A percentile compares a stretch with the other conserved stretches of the same genome.
Conservation (phyloP, 257 asterid genomes). For the Avicennia marina region DNA sequence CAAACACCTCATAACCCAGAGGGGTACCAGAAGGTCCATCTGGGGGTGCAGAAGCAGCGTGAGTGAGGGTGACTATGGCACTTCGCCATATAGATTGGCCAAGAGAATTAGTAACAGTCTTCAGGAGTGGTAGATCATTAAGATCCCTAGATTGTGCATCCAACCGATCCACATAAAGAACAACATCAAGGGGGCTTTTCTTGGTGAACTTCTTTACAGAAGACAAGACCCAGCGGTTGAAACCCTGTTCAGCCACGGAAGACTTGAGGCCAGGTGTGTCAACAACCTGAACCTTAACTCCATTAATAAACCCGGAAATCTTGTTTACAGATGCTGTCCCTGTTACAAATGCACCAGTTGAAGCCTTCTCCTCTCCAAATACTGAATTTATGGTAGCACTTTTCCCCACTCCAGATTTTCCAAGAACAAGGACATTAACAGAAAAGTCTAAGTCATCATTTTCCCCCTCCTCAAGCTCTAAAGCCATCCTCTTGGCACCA, state of each 20-base stretch:
- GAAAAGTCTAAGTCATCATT: slow-evolving; percentile 63
- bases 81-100: slow-evolving; percentile 82
- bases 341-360: slow-evolving; percentile 62
- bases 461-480: slow-evolving; percentile 63
- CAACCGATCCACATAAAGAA: slow-evolving; percentile 83
- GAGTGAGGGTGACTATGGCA: slow-evolving; percentile 84
- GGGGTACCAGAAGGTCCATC: slow-evolving; percentile 91
- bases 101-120: slow-evolving; percentile 57
- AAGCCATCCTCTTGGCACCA: slow-evolving; percentile 65
- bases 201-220: slow-evolving; percentile 61
- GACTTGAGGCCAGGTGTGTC: slow-evolving; percentile 89
- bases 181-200: slow-evolving; percentile 78
- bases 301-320: slow-evolving; percentile 58
- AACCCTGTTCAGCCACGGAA: slow-evolving; percentile 72
- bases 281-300: slow-evolving; percentile 64
- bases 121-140: slow-evolving; percentile 75
- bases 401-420: slow-evolving; percentile 93
- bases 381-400: slow-evolving; percentile 87
- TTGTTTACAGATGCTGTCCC: slow-evolving; percentile 60
- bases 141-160: slow-evolving; percentile 90
- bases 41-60: slow-evolving; percentile 92
- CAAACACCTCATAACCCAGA: slow-evolving; percentile 73
- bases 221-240: slow-evolving; percentile 54
- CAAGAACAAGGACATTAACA: slow-evolving; percentile 69
- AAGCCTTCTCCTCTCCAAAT: slow-evolving; percentile 70